A percentile compares a stretch with the other conserved stretches of the same genome.
Conservation (phyloP, 768 basidiomycete species). For the Rhizopogon vesiculosus region DNA sequence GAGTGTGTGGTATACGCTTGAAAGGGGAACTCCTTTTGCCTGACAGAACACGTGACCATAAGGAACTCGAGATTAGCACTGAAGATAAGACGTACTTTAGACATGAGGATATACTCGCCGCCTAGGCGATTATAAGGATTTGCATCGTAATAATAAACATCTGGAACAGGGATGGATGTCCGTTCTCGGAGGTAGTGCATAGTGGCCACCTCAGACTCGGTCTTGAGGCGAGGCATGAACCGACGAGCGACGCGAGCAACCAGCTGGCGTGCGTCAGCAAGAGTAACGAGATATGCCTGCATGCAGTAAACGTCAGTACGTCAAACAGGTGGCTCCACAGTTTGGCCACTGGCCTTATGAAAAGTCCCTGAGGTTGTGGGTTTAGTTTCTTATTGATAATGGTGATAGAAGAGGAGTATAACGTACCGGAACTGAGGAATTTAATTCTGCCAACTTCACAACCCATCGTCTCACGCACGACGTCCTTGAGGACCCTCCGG, state of each 20-base stretch:
- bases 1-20: constrained; percentile 67
- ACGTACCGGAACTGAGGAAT: constrained; percentile 72
- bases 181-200: constrained; percentile 73
- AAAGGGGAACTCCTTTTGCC: constrained; percentile 72
- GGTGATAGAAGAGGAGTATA: constrained; percentile 10
- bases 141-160: constrained; percentile 71
- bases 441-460: constrained; percentile 63
- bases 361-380: constrained; percentile 59
- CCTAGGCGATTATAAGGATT: constrained; percentile 84
- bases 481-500: constrained; percentile 67
- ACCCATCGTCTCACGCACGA: constrained; percentile 67
- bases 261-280: constrained; percentile 55
- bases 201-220: constrained; percentile 83
- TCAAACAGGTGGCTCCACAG: constrained; percentile 3
- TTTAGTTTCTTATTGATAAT: constrained; percentile 3
- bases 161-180: constrained; percentile 70
- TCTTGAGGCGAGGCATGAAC: constrained; percentile 85
- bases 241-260: constrained; percentile 80
- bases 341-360: constrained; percentile 57
- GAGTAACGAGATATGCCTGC: constrained; percentile 74
- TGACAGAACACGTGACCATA: constrained; percentile 23
- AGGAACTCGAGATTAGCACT: background rate
- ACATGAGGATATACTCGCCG: constrained; percentile 85
- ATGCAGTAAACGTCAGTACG: background rate
- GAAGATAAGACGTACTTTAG: constrained; percentile 50